These are phyloP conservation scores for Annulohypoxylon moriforme DNA, from an alignment of 495 filamentous ascomycete genomes.

Conservation along the genomic window DNA sequence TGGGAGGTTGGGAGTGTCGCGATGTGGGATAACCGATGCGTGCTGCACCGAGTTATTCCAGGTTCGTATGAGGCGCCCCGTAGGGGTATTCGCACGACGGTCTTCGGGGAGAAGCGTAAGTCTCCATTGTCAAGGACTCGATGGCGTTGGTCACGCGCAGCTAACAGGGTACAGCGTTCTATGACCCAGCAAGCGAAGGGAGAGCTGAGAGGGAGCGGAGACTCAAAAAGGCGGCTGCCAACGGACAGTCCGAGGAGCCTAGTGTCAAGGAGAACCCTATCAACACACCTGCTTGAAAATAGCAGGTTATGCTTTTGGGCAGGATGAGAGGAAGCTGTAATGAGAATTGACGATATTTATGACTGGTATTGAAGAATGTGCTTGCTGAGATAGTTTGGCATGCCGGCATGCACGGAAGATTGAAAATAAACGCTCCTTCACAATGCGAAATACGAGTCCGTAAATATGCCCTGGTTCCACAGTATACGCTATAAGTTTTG, in stretches of 20 bases:
- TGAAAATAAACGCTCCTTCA: too few species aligned
- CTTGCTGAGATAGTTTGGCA: too few species aligned
- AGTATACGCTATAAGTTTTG: background rate
- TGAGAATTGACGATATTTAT: background rate
- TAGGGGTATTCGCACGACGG: constrained; percentile 63
- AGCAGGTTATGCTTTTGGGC: background rate
- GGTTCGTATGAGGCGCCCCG: constrained; percentile 61
- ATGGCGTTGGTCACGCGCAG: background rate
- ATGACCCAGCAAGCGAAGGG: constrained; percentile 62
- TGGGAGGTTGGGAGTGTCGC: constrained; percentile 66
- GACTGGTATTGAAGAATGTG: background rate
- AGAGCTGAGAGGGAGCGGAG: constrained; percentile 50
- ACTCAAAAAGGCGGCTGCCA: constrained; percentile 24
- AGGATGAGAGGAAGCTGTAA: background rate
- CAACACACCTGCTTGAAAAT: constrained; percentile 27
- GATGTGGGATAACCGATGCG: constrained; percentile 67
- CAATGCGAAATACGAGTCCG: background rate
- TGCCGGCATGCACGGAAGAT: background rate
- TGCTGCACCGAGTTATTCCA: constrained; percentile 63
- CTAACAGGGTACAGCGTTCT: constrained; percentile 53
- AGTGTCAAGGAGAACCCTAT: constrained; percentile 16
- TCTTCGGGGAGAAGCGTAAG: constrained; percentile 67
- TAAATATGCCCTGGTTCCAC: background rate
- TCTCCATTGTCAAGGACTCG: background rate
- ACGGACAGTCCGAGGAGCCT: background rate